Percentiles rank a stretch among this genome's conserved stretches.
Conservation (phyloP, 192 early-diverging fungal species). For the Coemansia sp. region DNA sequence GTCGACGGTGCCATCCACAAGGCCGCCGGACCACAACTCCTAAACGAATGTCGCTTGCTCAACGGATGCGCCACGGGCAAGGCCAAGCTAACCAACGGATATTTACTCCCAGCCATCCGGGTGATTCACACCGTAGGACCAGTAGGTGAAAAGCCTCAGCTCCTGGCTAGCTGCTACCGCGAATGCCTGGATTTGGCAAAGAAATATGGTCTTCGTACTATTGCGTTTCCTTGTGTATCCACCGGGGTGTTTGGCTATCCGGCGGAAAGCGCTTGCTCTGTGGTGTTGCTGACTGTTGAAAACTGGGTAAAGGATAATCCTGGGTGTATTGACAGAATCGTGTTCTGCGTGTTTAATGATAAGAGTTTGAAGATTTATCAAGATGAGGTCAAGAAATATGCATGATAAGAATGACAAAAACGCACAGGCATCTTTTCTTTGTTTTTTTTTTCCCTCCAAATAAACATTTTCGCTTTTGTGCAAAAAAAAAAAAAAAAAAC, state of each 20-base stretch:
- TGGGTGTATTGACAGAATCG: slow-evolving; percentile 60
- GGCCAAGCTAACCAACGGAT: slow-evolving; percentile 62
- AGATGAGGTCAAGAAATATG: neutral
- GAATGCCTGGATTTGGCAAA: slow-evolving; percentile 61
- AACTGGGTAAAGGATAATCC: slow-evolving; percentile 61
- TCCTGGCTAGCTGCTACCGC: slow-evolving; percentile 69
- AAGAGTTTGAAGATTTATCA: slow-evolving; percentile 56
- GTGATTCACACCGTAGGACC: slow-evolving; percentile 90
- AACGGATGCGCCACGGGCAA: slow-evolving; percentile 78
- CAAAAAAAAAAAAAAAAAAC: no score
- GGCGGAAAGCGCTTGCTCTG: slow-evolving; percentile 68
- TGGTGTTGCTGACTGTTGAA: slow-evolving; percentile 69
- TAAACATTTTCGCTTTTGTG: no score
- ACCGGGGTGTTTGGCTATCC: slow-evolving; percentile 93
- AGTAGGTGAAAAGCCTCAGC: slow-evolving; percentile 59
- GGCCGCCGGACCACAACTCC: slow-evolving; percentile 76
- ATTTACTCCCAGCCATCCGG: slow-evolving; percentile 70
- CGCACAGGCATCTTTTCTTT: no score
- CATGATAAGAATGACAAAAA: no score
- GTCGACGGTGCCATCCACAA: slow-evolving; percentile 95
- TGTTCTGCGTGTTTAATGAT: slow-evolving; percentile 75
- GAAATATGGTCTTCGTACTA: slow-evolving; percentile 60
- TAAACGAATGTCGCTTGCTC: slow-evolving; percentile 70
- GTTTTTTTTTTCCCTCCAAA: neutral
- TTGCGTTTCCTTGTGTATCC: slow-evolving; percentile 88